Evolutionary conservation across 2,329 filamentous ascomycete genomes (phyloP).

Genomic region (Botrytis fragariae): DNA sequence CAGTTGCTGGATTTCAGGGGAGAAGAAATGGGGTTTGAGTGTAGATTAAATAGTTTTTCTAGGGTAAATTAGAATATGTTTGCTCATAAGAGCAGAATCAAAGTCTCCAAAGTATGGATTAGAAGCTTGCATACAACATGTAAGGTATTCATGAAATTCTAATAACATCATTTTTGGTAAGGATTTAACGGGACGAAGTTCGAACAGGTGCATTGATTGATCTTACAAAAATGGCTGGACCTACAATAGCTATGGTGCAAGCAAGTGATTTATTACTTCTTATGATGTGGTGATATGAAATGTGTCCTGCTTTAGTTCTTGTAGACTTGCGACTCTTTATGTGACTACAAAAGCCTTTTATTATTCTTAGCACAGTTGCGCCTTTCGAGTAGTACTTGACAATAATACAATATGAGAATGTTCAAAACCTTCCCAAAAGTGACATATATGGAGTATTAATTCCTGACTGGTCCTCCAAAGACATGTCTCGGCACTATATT

Average conservation of each 20-base stretch:
- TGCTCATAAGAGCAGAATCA: background rate
- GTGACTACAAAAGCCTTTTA: background rate
- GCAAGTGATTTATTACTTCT: background rate
- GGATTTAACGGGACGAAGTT: background rate
- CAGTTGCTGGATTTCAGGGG: background rate
- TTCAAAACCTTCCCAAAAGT: background rate
- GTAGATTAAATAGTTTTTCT: background rate
- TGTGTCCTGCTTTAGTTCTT: background rate
- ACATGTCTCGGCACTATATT: background rate
- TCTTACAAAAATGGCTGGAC: too few species aligned
- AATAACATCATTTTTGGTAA: background rate
- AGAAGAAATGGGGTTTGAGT: background rate
- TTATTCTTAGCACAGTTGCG: background rate
- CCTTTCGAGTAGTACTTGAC: background rate
- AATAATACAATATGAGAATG: background rate
- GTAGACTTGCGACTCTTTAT: background rate
- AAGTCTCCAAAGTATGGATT: accelerated
- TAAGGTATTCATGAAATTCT: background rate
- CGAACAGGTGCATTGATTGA: too few species aligned
- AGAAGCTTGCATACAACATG: background rate
- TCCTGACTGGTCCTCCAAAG: background rate
- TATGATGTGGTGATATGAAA: background rate
- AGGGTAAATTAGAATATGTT: background rate
- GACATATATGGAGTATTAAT: background rate
- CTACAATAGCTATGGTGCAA: background rate